These are phyloP conservation scores for Petunia axillaris DNA, from an alignment of 257 asterid species.

Conservation along the genomic window DNA sequence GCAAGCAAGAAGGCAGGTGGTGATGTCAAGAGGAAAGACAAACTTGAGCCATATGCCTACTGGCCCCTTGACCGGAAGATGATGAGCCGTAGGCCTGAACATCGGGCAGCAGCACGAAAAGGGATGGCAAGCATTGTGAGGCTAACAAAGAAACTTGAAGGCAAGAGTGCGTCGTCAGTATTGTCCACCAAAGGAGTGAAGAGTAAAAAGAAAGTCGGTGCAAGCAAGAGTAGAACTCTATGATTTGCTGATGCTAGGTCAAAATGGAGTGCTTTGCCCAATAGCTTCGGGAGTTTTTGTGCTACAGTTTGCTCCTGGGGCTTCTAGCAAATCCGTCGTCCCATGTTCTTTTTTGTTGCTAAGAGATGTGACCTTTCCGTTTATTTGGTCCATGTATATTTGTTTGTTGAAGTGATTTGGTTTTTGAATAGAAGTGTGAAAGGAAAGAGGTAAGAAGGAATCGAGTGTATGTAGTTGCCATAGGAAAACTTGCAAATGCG, in stretches of 20 bases:
- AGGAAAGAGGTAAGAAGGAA: neutral
- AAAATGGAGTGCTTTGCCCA: neutral
- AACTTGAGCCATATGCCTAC: slow-evolving; percentile 94
- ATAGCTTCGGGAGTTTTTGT: neutral
- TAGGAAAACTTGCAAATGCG: neutral
- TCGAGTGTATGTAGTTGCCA: neutral
- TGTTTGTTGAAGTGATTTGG: neutral
- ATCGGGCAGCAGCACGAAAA: slow-evolving; percentile 78
- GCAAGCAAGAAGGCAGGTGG: slow-evolving; percentile 92
- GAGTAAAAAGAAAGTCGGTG: slow-evolving; percentile 43
- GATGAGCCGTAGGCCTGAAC: slow-evolving; percentile 93
- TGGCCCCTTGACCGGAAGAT: slow-evolving; percentile 99
- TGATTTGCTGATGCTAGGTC: neutral
- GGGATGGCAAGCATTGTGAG: slow-evolving; percentile 89
- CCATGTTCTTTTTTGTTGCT: neutral
- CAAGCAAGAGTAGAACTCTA: slow-evolving; percentile 29
- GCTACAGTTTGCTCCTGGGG: slow-evolving; percentile 13
- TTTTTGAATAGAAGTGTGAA: neutral
- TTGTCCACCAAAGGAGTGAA: slow-evolving; percentile 54
- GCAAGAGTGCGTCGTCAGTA: slow-evolving; percentile 72
- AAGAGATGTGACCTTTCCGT: neutral
- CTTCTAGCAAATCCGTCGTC: neutral
- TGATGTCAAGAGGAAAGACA: slow-evolving; percentile 80
- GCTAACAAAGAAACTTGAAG: slow-evolving; percentile 81
- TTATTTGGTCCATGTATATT: neutral